Evolutionary conservation across 768 basidiomycete genomes (phyloP), one percentile per base, ranked within the genome.

Genomic region (Phylloporus rhodoxanthus): DNA sequence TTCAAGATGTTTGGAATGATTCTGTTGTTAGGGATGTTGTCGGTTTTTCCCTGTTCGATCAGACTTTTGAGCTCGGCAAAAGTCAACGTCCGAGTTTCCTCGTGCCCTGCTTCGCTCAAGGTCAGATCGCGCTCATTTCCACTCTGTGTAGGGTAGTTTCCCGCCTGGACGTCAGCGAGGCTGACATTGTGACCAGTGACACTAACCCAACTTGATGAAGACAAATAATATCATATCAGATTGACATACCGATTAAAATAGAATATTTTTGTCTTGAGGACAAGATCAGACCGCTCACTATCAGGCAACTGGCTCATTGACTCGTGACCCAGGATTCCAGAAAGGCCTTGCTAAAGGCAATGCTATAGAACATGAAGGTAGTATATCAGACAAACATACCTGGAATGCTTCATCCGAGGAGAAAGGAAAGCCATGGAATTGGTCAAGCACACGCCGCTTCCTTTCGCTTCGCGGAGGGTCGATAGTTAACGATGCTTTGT

Each of bases 1-100:
- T 83, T 86, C 30, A 90, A 57, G 2, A 62, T 69, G n/a, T 83
- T 73, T 0, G 84, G 80, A 39, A 91, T 87, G 47, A 74, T 52
- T 56, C 82, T 86, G 62, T 89, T 91, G 58, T 90, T 85, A 1
- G 88, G 88, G 32, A 91, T 87, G 61, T 81, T 68, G 55, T 87
- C 84, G 4, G 79, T 77, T 54, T 75, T 79, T 15, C 87, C 87
- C 17, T 83, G 72, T 57, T 86, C 79, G 51, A 91, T 85, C 51
- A 91, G 70, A 30, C 73, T 73, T 57, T 86, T 79, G 46, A 91
- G 68, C 63, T 90, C 82, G 1, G 78, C 71, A 54, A 91, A 84
- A 0, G 79, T 79, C 50, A 89, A 68, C 23, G 74, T 66, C 14
- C 67, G 76, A n/a, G 70, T 61, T 55, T 78, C 74, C 40, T 43